Conservation (phyloP, 2,329 filamentous ascomycete genomes). For the Byssoonygena ceratinophila region DNA sequence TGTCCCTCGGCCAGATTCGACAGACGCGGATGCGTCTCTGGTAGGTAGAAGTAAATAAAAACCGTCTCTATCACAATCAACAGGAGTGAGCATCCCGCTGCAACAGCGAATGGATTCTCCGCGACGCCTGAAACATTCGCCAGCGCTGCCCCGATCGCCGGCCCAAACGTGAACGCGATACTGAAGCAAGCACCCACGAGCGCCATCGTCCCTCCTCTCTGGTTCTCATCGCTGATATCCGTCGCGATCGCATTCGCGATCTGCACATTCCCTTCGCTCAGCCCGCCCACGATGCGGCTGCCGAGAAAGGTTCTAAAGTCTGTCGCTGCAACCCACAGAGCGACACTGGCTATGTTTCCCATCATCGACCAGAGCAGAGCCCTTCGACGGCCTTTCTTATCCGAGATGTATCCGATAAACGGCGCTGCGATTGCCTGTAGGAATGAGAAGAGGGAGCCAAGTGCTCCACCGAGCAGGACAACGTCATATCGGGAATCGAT, state of each 20-base stretch:
- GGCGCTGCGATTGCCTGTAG: constrained; percentile 88
- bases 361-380: constrained; percentile 84
- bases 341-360: constrained; percentile 85
- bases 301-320: constrained; percentile 94
- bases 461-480: constrained; percentile 80
- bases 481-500: constrained; percentile 97
- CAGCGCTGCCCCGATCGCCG: constrained; percentile 78
- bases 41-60: constrained; percentile 74
- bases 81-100: constrained; percentile 74
- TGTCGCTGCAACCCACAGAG: constrained; percentile 84
- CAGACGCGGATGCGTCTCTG: constrained; percentile 65
- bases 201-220: constrained; percentile 85
- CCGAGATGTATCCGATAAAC: constrained; percentile 77
- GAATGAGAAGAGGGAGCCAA: constrained; percentile 87
- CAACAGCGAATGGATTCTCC: constrained; percentile 86
- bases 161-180: constrained; percentile 92
- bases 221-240: constrained; percentile 79
- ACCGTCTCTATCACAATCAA: constrained; percentile 78
- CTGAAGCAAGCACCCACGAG: constrained; percentile 94
- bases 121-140: constrained; percentile 66
- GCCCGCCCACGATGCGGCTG: constrained; percentile 80
- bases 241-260: constrained; percentile 92
- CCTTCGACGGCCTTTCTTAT: constrained; percentile 74
- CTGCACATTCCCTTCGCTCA: constrained; percentile 96
- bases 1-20: constrained; percentile 29